Base-by-base conservation (phyloP, 2,329 filamentous ascomycete species). In the Nigrograna mackinnonii region DNA sequence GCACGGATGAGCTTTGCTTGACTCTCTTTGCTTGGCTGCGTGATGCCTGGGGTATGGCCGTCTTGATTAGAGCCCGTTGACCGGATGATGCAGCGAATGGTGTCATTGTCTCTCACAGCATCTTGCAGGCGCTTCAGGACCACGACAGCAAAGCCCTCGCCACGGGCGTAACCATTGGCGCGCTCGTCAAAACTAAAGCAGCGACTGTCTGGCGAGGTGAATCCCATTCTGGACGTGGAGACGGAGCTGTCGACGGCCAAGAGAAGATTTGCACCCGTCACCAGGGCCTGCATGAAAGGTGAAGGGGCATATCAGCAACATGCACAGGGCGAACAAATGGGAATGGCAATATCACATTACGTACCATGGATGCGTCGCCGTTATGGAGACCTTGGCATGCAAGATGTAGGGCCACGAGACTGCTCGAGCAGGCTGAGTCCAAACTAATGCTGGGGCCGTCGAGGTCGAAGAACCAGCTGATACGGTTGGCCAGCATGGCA, bases 121-220 rank as follows among this genome's bases (percentile, higher is more conserved):
- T 67, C 57, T 4, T 54, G 58, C 1, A 82, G 50, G 2, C 58
- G 67, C 56, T 82, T 82, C 1, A 83, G 48, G 1, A 82, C 60
- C 0, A 82, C 47, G 1, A 65, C 60, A 1, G 70, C 71, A 14
- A 79, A 60, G 0, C 78, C 78, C 41, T 82, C 40, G 79, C 73
- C 76, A 3, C 76, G 68, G 26, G 64, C 74, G 56, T 66, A 77
- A 16, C 75, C 77, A 46, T 78, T 61, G 0, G 74, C 78, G 11
- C 55, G 28, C 12, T 57, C 60, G 5, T 50, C 47, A 48, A 52
- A 66, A 43, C 57, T 62, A 5, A 18, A 21, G 22, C 26, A 48
- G 13, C 37, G 41, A 4, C 61, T 56, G 19, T 50, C 46, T n/a
- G 56, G 54, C 17, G 47, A 46, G n/a, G 39, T 21, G 19, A 36